These are phyloP conservation scores for Thraustochytrium striatum DNA, from an alignment of 352 stramenopile species.

Conservation along the genomic window DNA sequence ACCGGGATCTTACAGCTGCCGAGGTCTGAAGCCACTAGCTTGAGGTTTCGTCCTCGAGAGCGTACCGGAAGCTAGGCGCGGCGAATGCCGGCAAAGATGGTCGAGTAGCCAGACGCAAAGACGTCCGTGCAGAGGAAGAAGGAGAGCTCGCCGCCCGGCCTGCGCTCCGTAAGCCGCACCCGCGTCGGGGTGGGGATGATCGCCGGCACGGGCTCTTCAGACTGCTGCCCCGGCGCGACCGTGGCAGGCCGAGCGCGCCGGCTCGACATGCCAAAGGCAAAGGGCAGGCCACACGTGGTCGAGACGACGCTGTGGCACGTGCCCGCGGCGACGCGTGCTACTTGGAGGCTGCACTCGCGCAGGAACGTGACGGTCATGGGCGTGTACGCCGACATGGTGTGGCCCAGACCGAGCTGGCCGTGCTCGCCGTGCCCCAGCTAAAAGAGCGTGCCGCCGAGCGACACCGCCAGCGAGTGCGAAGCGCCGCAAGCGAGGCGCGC, in stretches of 20 bases:
- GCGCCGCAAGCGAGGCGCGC: constrained; percentile 19
- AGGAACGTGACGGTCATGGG: constrained; percentile 5
- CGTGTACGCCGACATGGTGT: neutral
- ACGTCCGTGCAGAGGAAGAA: neutral
- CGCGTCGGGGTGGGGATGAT: neutral
- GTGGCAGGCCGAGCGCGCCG: constrained; percentile 6
- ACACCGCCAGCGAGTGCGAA: neutral
- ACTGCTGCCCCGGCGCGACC: neutral
- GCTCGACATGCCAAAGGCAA: constrained; percentile 17
- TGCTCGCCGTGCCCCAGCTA: constrained; percentile 43
- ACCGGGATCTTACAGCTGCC: too few relatives aligned
- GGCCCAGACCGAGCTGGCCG: too few relatives aligned
- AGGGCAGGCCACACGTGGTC: constrained; percentile 19
- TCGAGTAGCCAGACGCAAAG: neutral
- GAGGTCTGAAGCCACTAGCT: too few relatives aligned
- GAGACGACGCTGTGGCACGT: constrained; percentile 1
- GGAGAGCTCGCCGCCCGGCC: neutral
- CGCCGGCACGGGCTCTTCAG: neutral
- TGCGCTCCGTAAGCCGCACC: neutral
- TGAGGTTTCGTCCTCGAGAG: too few relatives aligned
- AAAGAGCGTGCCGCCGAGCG: constrained; percentile 6
- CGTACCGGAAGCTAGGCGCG: too few relatives aligned
- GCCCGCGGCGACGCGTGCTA: constrained; percentile 19
- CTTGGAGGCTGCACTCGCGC: neutral
- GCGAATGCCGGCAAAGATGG: constrained; percentile 5